Evolutionary conservation across 345 rosid genomes (phyloP), one percentile per base, ranked within the genome.

Genomic region (Boechera stricta): DNA sequence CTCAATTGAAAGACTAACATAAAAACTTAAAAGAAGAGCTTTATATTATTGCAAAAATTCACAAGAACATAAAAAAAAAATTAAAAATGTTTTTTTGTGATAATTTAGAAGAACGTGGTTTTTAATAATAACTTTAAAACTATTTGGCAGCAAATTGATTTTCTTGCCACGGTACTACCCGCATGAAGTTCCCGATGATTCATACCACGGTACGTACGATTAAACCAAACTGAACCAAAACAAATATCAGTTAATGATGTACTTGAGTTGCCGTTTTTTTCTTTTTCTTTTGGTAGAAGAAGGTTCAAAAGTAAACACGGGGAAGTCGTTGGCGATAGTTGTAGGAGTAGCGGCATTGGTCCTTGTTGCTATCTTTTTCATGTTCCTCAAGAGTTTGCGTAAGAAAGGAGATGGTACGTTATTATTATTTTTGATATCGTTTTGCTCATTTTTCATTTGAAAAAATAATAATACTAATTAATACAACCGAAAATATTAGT

Each of bases 341-440:
- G 16, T 89, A 78, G 98, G 98, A 66, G 88, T 69, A 24, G 96
- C 79, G 6, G 90, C 84, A 67, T 39, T 91, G 76, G 64, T 52
- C 62, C 51, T 79, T 48, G 86, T 72, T 31, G 83, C 84, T 9
- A 36, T 88, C 7, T 64, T 89, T 11, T 41, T 85, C 2, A 21
- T 69, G 77, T 53, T 80, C 26, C 33, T 88, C 62, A 88, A 74
- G 74, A 80, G 84, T 4, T 24, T 41, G 16, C 73, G 84, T 38
- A 77, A 69, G 18, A 86, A 87, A 49, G 95, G 84, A 56, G 89
- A 84, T 74, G 84, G 86, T 82, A 56, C 31, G 68, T 57, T 65
- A 10, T 12, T 16, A 12, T 7, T 15, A 38, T 2, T n/a, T 31
- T n/a, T 0, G 4, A 36, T 39, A 57, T 32, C 28, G 3, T 28